phyloP scores from a whole-genome alignment of 2,329 filamentous ascomycete genomes.

The Ophiosphaerella korrae region DNA sequence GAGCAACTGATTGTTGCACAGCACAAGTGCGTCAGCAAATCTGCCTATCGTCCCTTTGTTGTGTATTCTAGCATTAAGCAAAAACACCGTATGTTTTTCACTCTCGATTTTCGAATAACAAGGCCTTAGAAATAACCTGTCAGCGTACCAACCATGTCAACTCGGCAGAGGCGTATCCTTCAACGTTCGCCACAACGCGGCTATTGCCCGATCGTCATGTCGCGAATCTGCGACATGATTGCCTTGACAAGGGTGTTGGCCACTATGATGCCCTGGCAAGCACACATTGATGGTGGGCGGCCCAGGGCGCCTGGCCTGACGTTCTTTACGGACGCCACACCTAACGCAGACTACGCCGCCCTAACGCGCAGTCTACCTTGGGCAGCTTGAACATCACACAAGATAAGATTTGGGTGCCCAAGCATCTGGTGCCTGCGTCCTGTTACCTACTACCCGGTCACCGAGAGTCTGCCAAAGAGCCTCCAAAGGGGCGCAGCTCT shows the following conservation, averaged over 20 bases:
- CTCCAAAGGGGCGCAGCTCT: too few relatives aligned
- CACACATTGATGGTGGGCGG: neutral
- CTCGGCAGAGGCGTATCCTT: neutral
- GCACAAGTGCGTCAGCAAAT: neutral
- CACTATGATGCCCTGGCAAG: neutral
- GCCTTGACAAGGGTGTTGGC: slow-evolving; percentile 1
- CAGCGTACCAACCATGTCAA: neutral
- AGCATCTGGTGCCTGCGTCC: too few relatives aligned
- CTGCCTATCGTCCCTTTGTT: neutral
- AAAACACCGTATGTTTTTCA: neutral
- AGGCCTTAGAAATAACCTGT: neutral
- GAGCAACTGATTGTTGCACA: neutral
- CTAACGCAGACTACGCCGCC: neutral
- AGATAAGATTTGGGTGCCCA: too few relatives aligned
- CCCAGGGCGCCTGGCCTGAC: neutral
- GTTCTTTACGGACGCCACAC: too few relatives aligned
- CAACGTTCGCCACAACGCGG: slow-evolving; percentile 1
- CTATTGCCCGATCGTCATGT: neutral
- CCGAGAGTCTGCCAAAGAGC: too few relatives aligned
- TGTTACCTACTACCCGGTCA: too few relatives aligned
- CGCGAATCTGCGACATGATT: neutral
- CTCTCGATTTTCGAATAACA: neutral
- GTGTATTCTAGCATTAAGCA: neutral
- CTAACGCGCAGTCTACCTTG: neutral
- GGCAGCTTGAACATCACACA: neutral